Percentiles rank a stretch among this genome's conserved stretches.
Conservation (phyloP, 2,329 filamentous ascomycete species). For the Dothideomycetes sp. region DNA sequence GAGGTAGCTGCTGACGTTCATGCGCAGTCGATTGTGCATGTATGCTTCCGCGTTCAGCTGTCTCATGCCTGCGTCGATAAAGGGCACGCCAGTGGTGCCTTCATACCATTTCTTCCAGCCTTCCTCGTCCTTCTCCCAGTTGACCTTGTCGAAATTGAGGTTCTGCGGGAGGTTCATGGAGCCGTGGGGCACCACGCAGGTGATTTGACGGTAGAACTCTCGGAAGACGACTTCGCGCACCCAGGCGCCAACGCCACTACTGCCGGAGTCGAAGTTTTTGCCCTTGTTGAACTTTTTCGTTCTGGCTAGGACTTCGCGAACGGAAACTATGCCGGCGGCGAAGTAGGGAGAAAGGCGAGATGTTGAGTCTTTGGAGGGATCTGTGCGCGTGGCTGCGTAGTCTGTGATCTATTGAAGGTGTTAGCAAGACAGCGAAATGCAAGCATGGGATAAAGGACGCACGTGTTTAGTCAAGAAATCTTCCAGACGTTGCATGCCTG, state of each 20-base stretch:
- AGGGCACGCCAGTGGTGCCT: slow-evolving; percentile 36
- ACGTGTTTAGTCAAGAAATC: no score
- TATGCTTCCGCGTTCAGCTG: slow-evolving; percentile 38
- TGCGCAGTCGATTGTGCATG: slow-evolving; percentile 42
- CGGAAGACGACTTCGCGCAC: slow-evolving; percentile 42
- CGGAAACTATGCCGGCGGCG: slow-evolving; percentile 32
- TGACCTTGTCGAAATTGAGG: slow-evolving; percentile 39
- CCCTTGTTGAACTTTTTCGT: slow-evolving; percentile 31
- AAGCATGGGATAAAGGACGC: no score
- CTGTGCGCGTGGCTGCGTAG: slow-evolving; percentile 31
- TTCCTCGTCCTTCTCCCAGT: slow-evolving; percentile 40
- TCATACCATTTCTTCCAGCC: slow-evolving; percentile 39
- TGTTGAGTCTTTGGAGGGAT: slow-evolving; percentile 31
- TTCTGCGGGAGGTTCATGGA: slow-evolving; percentile 41
- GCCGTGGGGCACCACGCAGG: slow-evolving; percentile 35
- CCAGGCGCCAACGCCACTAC: slow-evolving; percentile 29
- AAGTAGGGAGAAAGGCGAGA: slow-evolving; percentile 34
- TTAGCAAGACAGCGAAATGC: no score
- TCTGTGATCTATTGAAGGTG: slow-evolving; percentile 19
- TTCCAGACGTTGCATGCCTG: slow-evolving; percentile 29
- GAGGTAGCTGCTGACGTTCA: slow-evolving; percentile 39
- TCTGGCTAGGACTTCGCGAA: slow-evolving; percentile 33
- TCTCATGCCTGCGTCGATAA: slow-evolving; percentile 41
- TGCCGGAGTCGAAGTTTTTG: slow-evolving; percentile 30
- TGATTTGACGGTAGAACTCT: slow-evolving; percentile 39